phyloP scores from a whole-genome alignment of 2,329 filamentous ascomycete genomes.

The Elsinoe fawcettii region DNA sequence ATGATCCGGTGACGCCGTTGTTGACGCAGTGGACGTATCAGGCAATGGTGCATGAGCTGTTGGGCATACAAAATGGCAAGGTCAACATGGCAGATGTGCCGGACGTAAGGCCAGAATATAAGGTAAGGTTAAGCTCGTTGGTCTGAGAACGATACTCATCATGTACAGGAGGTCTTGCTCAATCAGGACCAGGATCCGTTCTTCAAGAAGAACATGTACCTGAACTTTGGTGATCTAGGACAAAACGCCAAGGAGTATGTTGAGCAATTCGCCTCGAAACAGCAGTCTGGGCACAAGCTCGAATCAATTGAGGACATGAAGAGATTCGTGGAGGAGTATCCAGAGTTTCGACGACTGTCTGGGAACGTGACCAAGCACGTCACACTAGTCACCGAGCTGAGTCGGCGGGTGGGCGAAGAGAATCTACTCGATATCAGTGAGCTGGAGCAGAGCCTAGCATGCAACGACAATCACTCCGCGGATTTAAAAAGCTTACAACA shows the following conservation, averaged over 20 bases:
- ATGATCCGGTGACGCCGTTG: conserved; percentile 89
- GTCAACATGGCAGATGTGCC: conserved; percentile 80
- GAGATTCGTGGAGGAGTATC: conserved; percentile 96
- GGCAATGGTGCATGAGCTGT: conserved; percentile 96
- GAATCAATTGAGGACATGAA: conserved; percentile 99
- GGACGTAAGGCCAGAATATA: conserved; percentile 76
- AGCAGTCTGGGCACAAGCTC: conserved; percentile 91
- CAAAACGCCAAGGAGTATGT: conserved; percentile 98
- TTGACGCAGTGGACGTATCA: conserved; percentile 99
- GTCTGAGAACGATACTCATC: neutral
- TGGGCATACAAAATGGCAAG: conserved; percentile 91
- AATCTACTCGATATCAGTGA: conserved; percentile 93
- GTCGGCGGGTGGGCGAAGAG: conserved; percentile 75
- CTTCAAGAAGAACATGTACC: conserved; percentile 98
- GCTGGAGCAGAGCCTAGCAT: conserved; percentile 90
- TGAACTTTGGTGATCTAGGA: conserved; percentile 92
- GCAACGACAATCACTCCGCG: conserved; percentile 85
- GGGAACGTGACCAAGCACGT: conserved; percentile 99
- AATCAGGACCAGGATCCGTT: conserved; percentile 97
- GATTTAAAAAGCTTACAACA: conserved; percentile 90
- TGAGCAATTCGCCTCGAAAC: conserved; percentile 94
- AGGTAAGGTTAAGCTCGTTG: conserved; percentile 30
- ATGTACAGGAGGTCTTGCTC: conserved; percentile 67
- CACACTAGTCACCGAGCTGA: conserved; percentile 87
- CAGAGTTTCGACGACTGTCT: conserved; percentile 92